Conservation (phyloP, 1,284 basidiomycete genomes). For the Exobasidium rhododendri region DNA sequence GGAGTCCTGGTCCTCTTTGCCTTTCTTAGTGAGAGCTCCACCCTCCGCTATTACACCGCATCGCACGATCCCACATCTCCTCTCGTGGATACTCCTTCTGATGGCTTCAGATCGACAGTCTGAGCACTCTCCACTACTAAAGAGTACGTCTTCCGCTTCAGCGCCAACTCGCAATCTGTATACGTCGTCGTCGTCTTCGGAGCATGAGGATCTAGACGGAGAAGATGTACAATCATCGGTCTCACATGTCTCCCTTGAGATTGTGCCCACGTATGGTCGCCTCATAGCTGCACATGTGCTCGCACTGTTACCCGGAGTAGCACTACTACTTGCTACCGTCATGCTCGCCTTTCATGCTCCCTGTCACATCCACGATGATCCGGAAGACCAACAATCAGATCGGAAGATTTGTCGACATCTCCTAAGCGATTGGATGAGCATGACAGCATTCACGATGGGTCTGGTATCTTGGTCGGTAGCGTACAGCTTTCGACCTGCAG, state of each 20-base stretch:
- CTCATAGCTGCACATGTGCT: not conserved
- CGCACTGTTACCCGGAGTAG: not conserved
- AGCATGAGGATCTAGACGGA: not conserved
- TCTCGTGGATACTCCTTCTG: too few species aligned
- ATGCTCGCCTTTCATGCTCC: conserved; percentile 6
- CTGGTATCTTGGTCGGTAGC: conserved; percentile 3
- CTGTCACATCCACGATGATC: not conserved
- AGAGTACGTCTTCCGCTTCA: not conserved
- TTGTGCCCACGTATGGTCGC: not conserved
- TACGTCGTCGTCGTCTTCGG: not conserved
- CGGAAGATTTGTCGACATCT: conserved; percentile 1
- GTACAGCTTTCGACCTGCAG: not conserved
- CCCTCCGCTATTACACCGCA: too few species aligned
- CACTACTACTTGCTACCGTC: not conserved
- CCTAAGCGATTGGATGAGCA: not conserved
- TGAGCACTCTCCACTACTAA: not conserved
- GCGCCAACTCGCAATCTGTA: not conserved
- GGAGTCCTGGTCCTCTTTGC: too few species aligned
- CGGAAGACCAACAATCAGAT: not conserved
- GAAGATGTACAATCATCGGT: not conserved
- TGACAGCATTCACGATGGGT: conserved; percentile 7
- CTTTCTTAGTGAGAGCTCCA: too few species aligned
- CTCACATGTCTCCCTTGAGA: conserved; percentile 1
- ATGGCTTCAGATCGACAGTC: not conserved
- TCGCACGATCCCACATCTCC: too few species aligned